These are phyloP conservation scores for Chlamydomonas asymmetrica DNA, from an alignment of 139 green algal genomes.

Conservation along the genomic window DNA sequence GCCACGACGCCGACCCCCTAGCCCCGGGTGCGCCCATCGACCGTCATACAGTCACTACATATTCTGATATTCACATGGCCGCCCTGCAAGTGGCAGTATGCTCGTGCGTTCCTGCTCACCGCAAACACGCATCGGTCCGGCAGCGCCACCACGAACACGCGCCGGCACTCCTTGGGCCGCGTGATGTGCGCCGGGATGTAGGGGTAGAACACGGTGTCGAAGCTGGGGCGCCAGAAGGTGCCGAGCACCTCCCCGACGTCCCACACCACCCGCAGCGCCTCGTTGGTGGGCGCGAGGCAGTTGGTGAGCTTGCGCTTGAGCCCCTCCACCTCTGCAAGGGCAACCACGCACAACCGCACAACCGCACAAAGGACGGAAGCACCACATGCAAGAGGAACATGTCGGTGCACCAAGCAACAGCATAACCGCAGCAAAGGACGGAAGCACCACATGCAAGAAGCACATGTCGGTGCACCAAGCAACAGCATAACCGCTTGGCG, in stretches of 20 bases:
- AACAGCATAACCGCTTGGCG: too few relatives aligned
- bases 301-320: constrained; percentile 86
- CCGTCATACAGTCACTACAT: too few relatives aligned
- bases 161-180: constrained; percentile 90
- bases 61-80: too few relatives aligned
- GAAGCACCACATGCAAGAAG: background rate
- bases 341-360: background rate
- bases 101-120: constrained; percentile 67
- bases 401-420: too few relatives aligned
- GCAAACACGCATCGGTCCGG: constrained; percentile 89
- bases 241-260: constrained; percentile 46
- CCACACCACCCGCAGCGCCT: constrained; percentile 47
- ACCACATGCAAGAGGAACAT: background rate
- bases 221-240: constrained; percentile 85
- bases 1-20: too few relatives aligned
- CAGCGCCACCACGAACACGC: constrained; percentile 85
- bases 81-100: too few relatives aligned
- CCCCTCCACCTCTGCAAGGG: constrained; percentile 87
- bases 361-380: background rate
- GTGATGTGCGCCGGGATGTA: constrained; percentile 95
- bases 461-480: too few relatives aligned
- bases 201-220: constrained; percentile 93
- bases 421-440: background rate
- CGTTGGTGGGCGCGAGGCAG: constrained; percentile 69
- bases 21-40: too few relatives aligned